Base-by-base conservation (phyloP, 768 basidiomycete species). In the Hericium alpestre region DNA sequence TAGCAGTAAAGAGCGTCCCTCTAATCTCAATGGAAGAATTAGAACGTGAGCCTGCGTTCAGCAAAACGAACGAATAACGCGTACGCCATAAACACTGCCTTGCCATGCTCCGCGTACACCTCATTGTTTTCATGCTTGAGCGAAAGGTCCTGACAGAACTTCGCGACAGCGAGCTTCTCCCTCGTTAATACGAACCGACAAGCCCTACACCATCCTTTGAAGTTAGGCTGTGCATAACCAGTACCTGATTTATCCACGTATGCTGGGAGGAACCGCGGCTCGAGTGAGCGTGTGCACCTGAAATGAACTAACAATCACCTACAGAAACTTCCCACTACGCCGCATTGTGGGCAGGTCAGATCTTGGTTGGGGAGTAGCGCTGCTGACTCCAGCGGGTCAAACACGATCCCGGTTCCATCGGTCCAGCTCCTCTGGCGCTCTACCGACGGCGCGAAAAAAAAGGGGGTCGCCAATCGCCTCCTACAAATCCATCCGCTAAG, bases 201-300 rank as follows among this genome's bases (percentile, higher is more conserved):
- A 2, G 39, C 25, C 1, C 60, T 59, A 58, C 81, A 83, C 41
- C 32, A 22, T 0, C 61, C 51, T 4, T 38, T 62, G 56, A 82
- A 82, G 0, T 63, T 65, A 20, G 66, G 65, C 58, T 81, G 79
- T 0, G 76, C 64, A 54, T 80, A 83, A 0, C 82, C 82, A 0
- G 72, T 74, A 0, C 75, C 77, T 0, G 65, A 58, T 6, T 62
- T 63, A 4, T 67, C 74, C 55, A 76, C 59, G 39, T 75, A 75
- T 1, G 73, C 80, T 82, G 15, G 20, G 6, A n/a, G 9, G 1
- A 9, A 9, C 32, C 32, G 8, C 6, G 4, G 32, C 32, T 7
- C 8, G 6, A 7, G 32, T 32, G 32, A 32, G 32, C 32, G 32
- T 32, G 32, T 9, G 6, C 32, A 7, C 6, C 4, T 32, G 9